Base-by-base conservation (phyloP, 192 early-diverging fungal genomes). In the Coemansia sp. region DNA sequence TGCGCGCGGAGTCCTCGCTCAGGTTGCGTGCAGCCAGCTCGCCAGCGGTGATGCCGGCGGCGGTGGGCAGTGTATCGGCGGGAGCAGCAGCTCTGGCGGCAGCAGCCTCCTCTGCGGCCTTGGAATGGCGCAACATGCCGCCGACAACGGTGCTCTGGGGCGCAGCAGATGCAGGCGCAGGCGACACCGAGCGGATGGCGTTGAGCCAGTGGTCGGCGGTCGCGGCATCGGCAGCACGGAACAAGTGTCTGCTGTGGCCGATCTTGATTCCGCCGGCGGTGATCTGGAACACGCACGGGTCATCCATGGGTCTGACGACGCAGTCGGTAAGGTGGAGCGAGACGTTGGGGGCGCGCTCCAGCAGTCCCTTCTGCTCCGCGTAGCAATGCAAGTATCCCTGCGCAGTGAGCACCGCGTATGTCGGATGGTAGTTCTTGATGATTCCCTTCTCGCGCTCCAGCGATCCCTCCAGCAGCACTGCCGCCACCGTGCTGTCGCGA, bases 321-420 rank as follows among this genome's bases (percentile, higher is more conserved):
- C 77, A 79, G 49, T 73, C 68, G 2, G 48, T 16, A 7, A 79
- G 52, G 45, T 74, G 48, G 68, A 79, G 68, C 13, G 77, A 68
- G 18, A 59, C 32, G 49, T 79, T 72, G 7, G 77, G 77, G 55
- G 67, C 69, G 12, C 52, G 63, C 62, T 73, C 77, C 67, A 79
- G 59, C 32, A 79, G 55, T 10, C 71, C 62, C 37, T n/a, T 45
- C 46, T 74, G 71, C 46, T 71, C 72, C 3, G 77, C 7, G 39
- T 67, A 79, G 72, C 77, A 79, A 59, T 74, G 77, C 62, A 79
- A 57, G 55, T 71, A 69, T 2, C 77, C 77, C 49, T 69, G 77
- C 1, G 49, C 36, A 1, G 77, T 79, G 54, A 79, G 52, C 18
- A 79, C 77, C 6, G 62, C 72, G 40, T 79, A 74, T 8, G 64